phyloP scores from a whole-genome alignment of 306 rosid species.

The Cyclanthera cordifolia region DNA sequence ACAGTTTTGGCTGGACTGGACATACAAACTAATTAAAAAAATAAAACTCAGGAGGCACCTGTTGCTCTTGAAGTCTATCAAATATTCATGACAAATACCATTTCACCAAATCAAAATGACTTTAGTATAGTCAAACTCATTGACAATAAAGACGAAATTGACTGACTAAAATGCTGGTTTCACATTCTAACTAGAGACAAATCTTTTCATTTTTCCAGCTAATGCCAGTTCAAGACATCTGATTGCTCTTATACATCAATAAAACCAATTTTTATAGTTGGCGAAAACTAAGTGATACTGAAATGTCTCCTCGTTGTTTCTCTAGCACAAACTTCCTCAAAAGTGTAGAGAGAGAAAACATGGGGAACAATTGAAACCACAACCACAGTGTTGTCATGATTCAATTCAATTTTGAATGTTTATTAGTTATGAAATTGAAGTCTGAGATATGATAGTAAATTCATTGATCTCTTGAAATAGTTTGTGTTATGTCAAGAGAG shows the following conservation, averaged over 20 bases:
- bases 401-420: background rate
- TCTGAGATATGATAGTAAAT: background rate
- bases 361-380: background rate
- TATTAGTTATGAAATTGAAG: background rate
- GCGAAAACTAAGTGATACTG: background rate
- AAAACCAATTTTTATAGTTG: background rate
- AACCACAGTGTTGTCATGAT: background rate
- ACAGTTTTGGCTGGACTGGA: background rate
- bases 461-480: constrained; percentile 2
- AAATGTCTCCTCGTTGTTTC: background rate
- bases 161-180: background rate
- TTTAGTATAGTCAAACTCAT: background rate
- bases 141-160: background rate
- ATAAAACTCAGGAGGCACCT: background rate
- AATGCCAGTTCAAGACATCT: background rate
- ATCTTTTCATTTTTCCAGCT: background rate
- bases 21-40: background rate
- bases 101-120: background rate
- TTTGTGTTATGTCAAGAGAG: background rate
- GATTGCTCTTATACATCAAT: background rate
- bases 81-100: background rate
- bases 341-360: background rate
- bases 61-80: background rate
- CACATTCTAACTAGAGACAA: background rate
- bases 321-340: background rate